Conservation (phyloP, 305 asterid species). For the Salvia sclarea region DNA sequence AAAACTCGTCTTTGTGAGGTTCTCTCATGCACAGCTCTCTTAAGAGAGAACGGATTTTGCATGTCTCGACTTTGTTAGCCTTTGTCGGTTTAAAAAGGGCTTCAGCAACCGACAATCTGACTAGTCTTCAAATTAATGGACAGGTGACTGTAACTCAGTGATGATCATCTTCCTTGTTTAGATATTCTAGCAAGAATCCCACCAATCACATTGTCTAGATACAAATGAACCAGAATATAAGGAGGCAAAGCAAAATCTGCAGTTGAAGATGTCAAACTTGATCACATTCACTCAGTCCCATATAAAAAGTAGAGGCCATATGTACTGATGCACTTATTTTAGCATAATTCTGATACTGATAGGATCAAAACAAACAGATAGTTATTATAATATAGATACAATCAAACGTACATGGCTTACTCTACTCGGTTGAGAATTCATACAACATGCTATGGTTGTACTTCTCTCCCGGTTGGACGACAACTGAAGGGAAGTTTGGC, state of each 20-base stretch:
- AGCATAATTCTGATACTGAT: not conserved
- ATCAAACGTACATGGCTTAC: not conserved
- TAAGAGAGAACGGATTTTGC: conserved; percentile 35
- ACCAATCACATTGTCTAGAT: conserved; percentile 14
- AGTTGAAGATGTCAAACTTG: not conserved
- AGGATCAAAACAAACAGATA: not conserved
- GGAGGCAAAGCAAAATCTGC: not conserved
- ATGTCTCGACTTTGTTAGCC: not conserved
- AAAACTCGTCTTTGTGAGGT: conserved; percentile 17
- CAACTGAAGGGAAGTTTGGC: conserved; percentile 68
- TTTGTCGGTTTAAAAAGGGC: conserved; percentile 11
- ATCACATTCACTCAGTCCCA: not conserved
- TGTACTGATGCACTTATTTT: conserved; percentile 1
- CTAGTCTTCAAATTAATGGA: conserved; percentile 31
- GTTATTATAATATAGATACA: not conserved
- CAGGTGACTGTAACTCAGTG: conserved; percentile 36
- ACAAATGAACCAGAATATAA: not conserved
- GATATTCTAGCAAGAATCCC: conserved; percentile 31
- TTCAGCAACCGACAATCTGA: conserved; percentile 34
- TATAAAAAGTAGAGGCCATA: not conserved
- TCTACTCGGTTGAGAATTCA: conserved; percentile 68
- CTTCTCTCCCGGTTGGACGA: conserved; percentile 76
- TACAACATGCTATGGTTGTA: conserved; percentile 79
- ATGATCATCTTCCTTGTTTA: conserved; percentile 16
- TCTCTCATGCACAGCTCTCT: conserved; percentile 31